These are phyloP conservation scores for Nannochloropsis salina DNA, from an alignment of 108 stramenopile species.

Conservation along the genomic window DNA sequence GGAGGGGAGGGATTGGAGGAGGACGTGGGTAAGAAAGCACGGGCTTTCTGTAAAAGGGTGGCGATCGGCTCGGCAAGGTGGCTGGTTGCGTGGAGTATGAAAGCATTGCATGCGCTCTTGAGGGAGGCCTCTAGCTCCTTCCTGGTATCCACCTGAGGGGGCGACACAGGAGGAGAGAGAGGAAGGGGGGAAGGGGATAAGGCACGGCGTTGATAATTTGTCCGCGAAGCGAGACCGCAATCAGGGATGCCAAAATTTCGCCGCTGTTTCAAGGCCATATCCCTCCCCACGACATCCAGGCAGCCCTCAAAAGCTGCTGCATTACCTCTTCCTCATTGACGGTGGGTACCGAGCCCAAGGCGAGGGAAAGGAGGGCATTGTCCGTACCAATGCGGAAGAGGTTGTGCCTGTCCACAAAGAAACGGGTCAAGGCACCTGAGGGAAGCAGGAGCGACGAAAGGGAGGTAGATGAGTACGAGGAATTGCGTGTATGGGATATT, in stretches of 20 bases:
- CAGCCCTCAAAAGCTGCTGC: too few relatives aligned
- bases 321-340: slow-evolving; percentile 17
- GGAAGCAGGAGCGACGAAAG: background rate
- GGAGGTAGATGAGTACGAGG: background rate
- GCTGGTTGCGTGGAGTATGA: slow-evolving; percentile 42
- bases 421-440: background rate
- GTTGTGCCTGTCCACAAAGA: background rate
- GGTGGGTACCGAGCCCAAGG: background rate
- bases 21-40: slow-evolving; percentile 25
- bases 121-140: slow-evolving; percentile 50
- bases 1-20: background rate
- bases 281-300: too few relatives aligned
- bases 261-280: too few relatives aligned
- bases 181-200: background rate
- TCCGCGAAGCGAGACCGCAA: background rate
- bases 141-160: slow-evolving; percentile 40
- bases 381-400: background rate
- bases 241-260: too few relatives aligned
- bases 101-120: slow-evolving; percentile 35
- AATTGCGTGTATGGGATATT: too few relatives aligned
- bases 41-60: slow-evolving; percentile 25
- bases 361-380: background rate
- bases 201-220: background rate
- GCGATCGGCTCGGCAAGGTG: slow-evolving; percentile 41
- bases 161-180: background rate